Percentiles rank a stretch among this genome's conserved stretches.
These are phyloP conservation scores for Aspergillus conjunctus DNA, from an alignment of 495 filamentous ascomycete species.

Conservation along the genomic window DNA sequence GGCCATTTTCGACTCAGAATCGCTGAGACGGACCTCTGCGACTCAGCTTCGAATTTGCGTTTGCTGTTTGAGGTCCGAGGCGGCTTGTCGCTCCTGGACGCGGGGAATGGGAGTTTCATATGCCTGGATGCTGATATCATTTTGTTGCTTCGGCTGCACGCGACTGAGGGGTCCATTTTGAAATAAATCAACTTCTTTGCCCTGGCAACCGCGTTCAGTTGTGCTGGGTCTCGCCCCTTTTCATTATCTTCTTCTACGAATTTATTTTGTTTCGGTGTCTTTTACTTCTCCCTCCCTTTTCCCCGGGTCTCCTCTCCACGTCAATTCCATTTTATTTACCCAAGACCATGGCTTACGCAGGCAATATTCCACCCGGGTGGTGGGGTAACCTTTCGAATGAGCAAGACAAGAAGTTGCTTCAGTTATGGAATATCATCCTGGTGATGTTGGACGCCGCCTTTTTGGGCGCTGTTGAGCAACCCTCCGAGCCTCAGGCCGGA, in stretches of 20 bases:
- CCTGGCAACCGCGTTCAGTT: not conserved
- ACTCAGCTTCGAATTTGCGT: not conserved
- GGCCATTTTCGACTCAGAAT: not conserved
- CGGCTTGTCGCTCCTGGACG: conserved; percentile 22
- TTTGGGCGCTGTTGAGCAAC: conserved; percentile 18
- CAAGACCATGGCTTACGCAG: conserved; percentile 17
- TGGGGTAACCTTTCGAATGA: conserved; percentile 81
- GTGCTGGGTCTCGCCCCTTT: not conserved
- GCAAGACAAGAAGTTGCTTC: conserved; percentile 79
- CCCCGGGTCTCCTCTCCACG: not conserved
- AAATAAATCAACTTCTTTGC: not conserved
- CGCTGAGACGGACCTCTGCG: not conserved
- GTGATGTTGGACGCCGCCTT: conserved; percentile 63
- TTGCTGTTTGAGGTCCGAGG: conserved; percentile 23
- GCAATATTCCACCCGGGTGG: conserved; percentile 60
- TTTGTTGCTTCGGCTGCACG: not conserved
- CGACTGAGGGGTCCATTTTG: conserved; percentile 4
- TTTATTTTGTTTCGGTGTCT: not conserved
- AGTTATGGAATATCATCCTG: conserved; percentile 76
- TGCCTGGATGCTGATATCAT: conserved; percentile 6
- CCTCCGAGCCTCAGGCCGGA: conserved; percentile 20
- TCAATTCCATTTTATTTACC: not conserved
- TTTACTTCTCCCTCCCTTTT: not conserved
- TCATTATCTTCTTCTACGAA: not conserved
- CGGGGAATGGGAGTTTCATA: conserved; percentile 16